Evolutionary conservation across 2,329 filamentous ascomycete genomes (phyloP), one percentile per base, ranked within the genome.

Genomic region (Calonectria pseudoturangicola): DNA sequence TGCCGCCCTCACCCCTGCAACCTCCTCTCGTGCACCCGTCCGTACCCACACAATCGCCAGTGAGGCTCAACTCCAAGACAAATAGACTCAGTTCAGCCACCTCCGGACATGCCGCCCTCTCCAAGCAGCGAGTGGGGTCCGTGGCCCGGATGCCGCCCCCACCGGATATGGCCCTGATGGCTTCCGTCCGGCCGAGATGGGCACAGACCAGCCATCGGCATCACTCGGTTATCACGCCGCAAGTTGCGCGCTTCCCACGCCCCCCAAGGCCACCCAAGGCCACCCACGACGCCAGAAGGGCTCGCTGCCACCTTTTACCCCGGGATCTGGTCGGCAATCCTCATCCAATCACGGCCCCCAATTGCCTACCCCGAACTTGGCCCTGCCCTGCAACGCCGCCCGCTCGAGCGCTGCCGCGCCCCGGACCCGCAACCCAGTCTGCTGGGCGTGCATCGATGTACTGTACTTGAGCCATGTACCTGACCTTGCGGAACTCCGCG

Each of bases 141-240:
- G 70, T 71, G 47, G 50, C 70, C 74, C 70, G 72, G 71, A 60
- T 50, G 33, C 30, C 54, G 21, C 47, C 74, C 70, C 75, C 75
- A 74, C 76, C 70, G 74, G 68, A 41, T 21, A 30, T 51, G 45
- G 47, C 70, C 72, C 75, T 70, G n/a, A 41, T 13, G 60, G 56
- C 76, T 79, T 79, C 77, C 77, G 77, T 36, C 77, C 75, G 77
- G 73, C 77, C 78, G 78, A 80, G 70, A 73, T 21, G 70, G 71
- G 78, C 78, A 80, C 78, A 73, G 78, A 79, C 78, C 77, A 78
- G 10, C 30, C n/a, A 73, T 79, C 78, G 78, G 78, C 76, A 75
- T 73, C 73, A 73, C 56, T 80, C 78, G 78, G 78, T 77, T 79
- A 80, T 75, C 50, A 64, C 51, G 54, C 63, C 70, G 30, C 25